These are phyloP conservation scores for Tolypocladium tundrense DNA, from an alignment of 2,329 filamentous ascomycete genomes.

Conservation along the genomic window DNA sequence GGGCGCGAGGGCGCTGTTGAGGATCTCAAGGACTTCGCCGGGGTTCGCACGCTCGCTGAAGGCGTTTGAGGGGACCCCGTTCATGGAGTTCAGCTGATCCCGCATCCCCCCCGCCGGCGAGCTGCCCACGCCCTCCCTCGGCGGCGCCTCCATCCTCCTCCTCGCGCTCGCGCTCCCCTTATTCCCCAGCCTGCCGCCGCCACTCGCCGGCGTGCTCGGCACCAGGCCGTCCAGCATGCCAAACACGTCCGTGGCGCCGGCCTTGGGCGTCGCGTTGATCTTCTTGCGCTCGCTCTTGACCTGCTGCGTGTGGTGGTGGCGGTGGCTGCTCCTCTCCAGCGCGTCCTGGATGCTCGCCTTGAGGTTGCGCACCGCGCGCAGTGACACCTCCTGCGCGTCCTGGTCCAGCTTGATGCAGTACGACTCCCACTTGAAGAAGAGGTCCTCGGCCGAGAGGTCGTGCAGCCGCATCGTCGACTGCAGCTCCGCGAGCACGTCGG, in stretches of 20 bases:
- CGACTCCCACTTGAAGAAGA: conserved; percentile 98
- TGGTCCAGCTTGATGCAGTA: conserved; percentile 91
- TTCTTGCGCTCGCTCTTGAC: conserved; percentile 55
- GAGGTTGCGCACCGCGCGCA: conserved; percentile 64
- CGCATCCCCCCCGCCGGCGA: conserved; percentile 22
- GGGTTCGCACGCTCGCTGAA: conserved; percentile 72
- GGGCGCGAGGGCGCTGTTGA: conserved; percentile 64
- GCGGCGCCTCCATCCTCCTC: conserved; percentile 19
- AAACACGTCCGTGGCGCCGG: conserved; percentile 59
- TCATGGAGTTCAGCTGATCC: conserved; percentile 22
- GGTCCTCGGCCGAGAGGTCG: conserved; percentile 68
- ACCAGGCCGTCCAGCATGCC: conserved; percentile 70
- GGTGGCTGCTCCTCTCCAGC: conserved; percentile 60
- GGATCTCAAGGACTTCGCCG: conserved; percentile 71
- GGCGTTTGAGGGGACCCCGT: conserved; percentile 14
- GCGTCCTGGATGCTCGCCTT: conserved; percentile 81
- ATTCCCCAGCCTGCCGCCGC: conserved; percentile 29
- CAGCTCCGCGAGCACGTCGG: conserved; percentile 72
- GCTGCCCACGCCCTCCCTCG: conserved; percentile 15
- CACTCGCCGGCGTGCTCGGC: conserved; percentile 47
- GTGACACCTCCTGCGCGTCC: conserved; percentile 58
- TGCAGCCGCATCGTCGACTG: conserved; percentile 80
- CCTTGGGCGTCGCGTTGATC: conserved; percentile 51
- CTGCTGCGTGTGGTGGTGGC: conserved; percentile 50
- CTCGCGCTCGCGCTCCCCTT: conserved; percentile 18